Base-by-base conservation (phyloP, 2,329 filamentous ascomycete genomes). In the Diplodia scrobiculata region DNA sequence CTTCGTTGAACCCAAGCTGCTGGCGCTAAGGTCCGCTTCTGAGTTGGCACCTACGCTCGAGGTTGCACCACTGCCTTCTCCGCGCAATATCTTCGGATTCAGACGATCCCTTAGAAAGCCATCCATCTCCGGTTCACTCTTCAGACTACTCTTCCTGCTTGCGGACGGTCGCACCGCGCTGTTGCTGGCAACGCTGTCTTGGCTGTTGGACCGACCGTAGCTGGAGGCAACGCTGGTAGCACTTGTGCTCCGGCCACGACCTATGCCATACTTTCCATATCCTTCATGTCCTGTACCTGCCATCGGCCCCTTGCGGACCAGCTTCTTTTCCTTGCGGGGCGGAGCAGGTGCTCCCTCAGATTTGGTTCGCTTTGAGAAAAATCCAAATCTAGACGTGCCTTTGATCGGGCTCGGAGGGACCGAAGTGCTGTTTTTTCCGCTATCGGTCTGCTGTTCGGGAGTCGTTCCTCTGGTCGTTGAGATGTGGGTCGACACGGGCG, bases 281-380 rank as follows among this genome's bases (percentile, higher is more conserved):
- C 90, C 90, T 79, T 98, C 94, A 72, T 98, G 92, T 0, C 94
- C 94, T 45, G 94, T 98, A n/a, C 94, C 94, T 48, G 94, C 94
- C 17, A 85, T 87, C 25, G 94, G 94, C 0, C 94, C 93, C 76
- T 92, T 94, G 32, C 90, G 72, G 1, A 70, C 70, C 27, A 80
- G 68, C 7, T 80, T 73, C 69, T 84, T 87, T 9, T 88, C 87
- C 45, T 84, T 82, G 73, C 84, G 87, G 0, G 75, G 67, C 11
- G 78, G 68, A n/a, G 77, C 74, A 29, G 38, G 41, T 50, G 86
- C 82, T 3, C 84, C 74, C 0, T 85, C 82, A 0, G 85, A 82
- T 76, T 91, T 96, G 14, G 87, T 87, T 19, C 87, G 88, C 69
- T 89, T 86, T 9, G 88, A 83, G 72, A 97, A 96, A 64, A 97